A percentile compares a stretch with the other conserved stretches of the same genome.
phyloP scores from a whole-genome alignment of 2,329 filamentous ascomycete species.

The Stemphylium vesicarium region DNA sequence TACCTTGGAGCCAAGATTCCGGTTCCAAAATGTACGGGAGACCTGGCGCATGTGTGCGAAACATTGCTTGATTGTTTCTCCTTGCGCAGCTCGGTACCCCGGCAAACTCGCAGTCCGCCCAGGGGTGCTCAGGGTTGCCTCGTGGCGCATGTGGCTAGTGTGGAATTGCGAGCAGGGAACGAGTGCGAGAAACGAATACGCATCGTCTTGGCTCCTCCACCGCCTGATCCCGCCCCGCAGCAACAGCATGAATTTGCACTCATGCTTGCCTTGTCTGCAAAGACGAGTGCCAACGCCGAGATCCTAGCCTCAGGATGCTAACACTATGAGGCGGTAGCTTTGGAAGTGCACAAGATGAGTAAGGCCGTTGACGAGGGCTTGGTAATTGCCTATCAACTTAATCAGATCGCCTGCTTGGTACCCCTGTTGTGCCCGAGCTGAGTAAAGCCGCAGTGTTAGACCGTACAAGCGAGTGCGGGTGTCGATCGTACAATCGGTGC shows the following conservation, averaged over 20 bases:
- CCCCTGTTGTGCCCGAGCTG: conserved; percentile 13
- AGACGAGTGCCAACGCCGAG: not conserved
- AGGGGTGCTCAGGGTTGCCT: not conserved
- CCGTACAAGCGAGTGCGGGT: conserved; percentile 8
- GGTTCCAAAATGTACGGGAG: not conserved
- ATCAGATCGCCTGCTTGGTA: conserved; percentile 3
- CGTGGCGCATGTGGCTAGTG: conserved; percentile 5
- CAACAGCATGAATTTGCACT: not conserved
- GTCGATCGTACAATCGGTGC: conserved; percentile 1
- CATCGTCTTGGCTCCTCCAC: conserved; percentile 1
- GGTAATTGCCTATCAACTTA: not conserved
- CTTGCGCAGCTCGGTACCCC: not conserved
- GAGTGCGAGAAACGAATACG: not conserved
- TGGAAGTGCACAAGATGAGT: conserved; percentile 1
- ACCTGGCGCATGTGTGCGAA: not conserved
- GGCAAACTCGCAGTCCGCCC: conserved; percentile 1
- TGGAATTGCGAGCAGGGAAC: not conserved
- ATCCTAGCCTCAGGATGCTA: not conserved
- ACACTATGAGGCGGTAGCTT: not conserved
- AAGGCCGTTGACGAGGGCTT: conserved; percentile 12
- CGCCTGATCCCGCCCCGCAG: not conserved
- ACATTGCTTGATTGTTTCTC: not conserved
- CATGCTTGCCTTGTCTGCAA: not conserved
- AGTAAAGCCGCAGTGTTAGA: conserved; percentile 6
- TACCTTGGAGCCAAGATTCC: not conserved